These are phyloP conservation scores for Nigrospora oryzae DNA, from an alignment of 2,329 filamentous ascomycete genomes.

Conservation along the genomic window DNA sequence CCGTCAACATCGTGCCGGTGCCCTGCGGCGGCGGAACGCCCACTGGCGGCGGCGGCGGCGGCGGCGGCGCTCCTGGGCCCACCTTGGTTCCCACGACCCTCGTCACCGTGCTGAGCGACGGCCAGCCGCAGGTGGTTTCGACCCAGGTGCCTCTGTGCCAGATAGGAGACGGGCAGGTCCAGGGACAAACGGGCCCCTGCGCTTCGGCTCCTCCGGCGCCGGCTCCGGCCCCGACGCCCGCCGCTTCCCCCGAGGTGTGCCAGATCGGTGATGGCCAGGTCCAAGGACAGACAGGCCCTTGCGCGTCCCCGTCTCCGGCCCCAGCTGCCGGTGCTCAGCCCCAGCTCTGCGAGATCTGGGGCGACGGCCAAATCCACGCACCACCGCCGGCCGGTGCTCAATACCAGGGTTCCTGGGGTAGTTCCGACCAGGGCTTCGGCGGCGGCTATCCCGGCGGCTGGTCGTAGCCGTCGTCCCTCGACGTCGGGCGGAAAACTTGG, in stretches of 20 bases:
- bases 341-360: too few species aligned
- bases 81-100: slow-evolving; percentile 37
- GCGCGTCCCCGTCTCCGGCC: too few species aligned
- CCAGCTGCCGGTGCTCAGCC: too few species aligned
- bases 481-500: too few species aligned
- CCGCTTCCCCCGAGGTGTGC: slow-evolving; percentile 19
- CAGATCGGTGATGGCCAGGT: slow-evolving; percentile 41
- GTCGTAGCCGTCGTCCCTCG: too few species aligned
- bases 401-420: too few species aligned
- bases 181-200: slow-evolving; percentile 39
- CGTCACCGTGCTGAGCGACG: slow-evolving; percentile 37
- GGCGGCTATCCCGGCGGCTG: too few species aligned
- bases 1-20: slow-evolving; percentile 44
- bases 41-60: slow-evolving; percentile 19
- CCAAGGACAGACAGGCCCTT: slow-evolving; percentile 13
- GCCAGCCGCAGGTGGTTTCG: slow-evolving; percentile 39
- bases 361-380: too few species aligned
- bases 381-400: too few species aligned
- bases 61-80: slow-evolving; percentile 35
- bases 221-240: slow-evolving; percentile 7
- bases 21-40: slow-evolving; percentile 32
- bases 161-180: slow-evolving; percentile 41
- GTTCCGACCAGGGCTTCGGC: too few species aligned
- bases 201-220: slow-evolving; percentile 22
- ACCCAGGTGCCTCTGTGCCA: slow-evolving; percentile 39